Evolutionary conservation across 1,284 basidiomycete species (phyloP).

Genomic region (Ganoderma sinense): DNA sequence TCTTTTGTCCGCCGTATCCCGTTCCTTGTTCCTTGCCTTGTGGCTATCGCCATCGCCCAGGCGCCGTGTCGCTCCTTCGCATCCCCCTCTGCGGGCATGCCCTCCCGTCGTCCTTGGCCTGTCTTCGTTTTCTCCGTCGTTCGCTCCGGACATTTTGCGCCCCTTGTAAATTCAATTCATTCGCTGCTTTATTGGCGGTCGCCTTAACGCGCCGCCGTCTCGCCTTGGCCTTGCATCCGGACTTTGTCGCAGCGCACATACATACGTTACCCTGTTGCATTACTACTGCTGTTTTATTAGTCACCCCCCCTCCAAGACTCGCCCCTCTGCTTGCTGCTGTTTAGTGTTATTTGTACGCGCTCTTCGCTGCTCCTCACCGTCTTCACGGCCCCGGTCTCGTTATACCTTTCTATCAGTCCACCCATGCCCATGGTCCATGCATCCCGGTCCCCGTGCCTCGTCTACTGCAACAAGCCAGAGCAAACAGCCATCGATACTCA

Average conservation of each 20-base stretch:
- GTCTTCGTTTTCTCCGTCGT: not conserved
- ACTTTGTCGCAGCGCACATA: not conserved
- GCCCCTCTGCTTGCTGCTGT: not conserved
- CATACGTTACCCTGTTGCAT: slow-evolving; percentile 8
- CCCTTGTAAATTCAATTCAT: not conserved
- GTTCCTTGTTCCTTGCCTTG: slow-evolving; percentile 12
- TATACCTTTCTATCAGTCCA: not conserved
- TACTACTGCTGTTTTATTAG: slow-evolving; percentile 12
- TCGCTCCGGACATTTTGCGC: not conserved
- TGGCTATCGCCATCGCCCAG: slow-evolving; percentile 14
- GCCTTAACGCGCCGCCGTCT: not conserved
- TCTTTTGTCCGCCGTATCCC: not conserved
- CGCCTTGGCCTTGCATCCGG: not conserved
- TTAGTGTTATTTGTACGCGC: not conserved
- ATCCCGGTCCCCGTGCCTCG: not conserved
- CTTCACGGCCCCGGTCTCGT: not conserved
- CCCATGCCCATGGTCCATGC: not conserved
- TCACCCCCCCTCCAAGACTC: not conserved
- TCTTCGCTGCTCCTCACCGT: not conserved
- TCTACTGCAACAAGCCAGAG: not conserved
- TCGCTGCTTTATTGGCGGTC: not conserved
- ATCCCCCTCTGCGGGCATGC: not conserved
- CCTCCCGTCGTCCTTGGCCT: not conserved
- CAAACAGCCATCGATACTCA: not conserved
- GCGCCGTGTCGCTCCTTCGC: slow-evolving; percentile 23